Evolutionary conservation across 1,284 basidiomycete genomes (phyloP).

Genomic region (Hypsizygus ulmarius): DNA sequence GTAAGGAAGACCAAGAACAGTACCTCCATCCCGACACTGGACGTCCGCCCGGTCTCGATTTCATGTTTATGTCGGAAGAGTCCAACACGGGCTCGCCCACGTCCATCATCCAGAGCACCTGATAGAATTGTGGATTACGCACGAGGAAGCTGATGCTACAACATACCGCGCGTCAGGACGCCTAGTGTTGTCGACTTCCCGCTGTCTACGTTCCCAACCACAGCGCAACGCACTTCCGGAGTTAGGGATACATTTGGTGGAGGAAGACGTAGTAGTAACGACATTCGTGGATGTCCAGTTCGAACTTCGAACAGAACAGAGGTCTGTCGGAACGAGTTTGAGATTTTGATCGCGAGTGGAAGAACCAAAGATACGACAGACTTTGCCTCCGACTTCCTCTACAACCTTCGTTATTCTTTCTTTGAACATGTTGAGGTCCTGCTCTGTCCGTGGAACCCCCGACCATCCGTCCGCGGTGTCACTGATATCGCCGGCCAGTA

Average conservation of each 20-base stretch:
- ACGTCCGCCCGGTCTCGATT: slow-evolving; percentile 92
- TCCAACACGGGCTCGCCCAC: slow-evolving; percentile 89
- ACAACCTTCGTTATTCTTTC: slow-evolving; percentile 44
- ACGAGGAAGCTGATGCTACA: neutral
- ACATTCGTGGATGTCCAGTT: slow-evolving; percentile 49
- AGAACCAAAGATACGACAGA: slow-evolving; percentile 24
- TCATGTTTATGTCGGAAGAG: slow-evolving; percentile 98
- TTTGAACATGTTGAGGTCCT: slow-evolving; percentile 51
- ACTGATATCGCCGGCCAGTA: slow-evolving; percentile 52
- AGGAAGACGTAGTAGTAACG: slow-evolving; percentile 66
- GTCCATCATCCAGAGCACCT: slow-evolving; percentile 91
- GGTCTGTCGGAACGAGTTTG: slow-evolving; percentile 35
- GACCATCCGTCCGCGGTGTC: slow-evolving; percentile 50
- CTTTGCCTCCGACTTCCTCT: slow-evolving; percentile 77
- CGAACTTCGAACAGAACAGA: slow-evolving; percentile 52
- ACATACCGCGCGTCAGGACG: slow-evolving; percentile 71
- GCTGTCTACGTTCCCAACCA: slow-evolving; percentile 92
- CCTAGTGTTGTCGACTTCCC: slow-evolving; percentile 95
- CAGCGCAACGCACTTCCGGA: slow-evolving; percentile 91
- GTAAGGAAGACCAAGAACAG: neutral
- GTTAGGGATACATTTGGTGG: slow-evolving; percentile 68
- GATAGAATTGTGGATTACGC: slow-evolving; percentile 16
- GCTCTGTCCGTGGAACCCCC: slow-evolving; percentile 47
- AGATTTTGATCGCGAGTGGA: neutral
- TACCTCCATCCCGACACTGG: slow-evolving; percentile 95